Conservation (phyloP, 1,284 basidiomycete species). For the Ustanciosporium gigantosporum region DNA sequence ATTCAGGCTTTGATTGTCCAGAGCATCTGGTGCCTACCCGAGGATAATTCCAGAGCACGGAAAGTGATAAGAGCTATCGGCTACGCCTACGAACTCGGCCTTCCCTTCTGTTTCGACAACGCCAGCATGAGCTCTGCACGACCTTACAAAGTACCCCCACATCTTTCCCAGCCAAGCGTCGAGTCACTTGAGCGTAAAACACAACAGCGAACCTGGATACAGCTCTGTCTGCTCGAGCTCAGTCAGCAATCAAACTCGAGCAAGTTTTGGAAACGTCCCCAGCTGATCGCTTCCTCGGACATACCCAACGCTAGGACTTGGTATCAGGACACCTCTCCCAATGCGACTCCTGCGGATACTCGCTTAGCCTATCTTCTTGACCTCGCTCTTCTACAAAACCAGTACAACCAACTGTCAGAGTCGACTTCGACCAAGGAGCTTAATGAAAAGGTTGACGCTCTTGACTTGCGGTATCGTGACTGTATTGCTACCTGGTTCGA, state of each 20-base stretch:
- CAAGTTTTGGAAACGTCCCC: constrained; percentile 3
- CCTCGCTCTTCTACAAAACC: constrained; percentile 10
- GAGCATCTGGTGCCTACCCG: constrained; percentile 76
- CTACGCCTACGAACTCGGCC: constrained; percentile 60
- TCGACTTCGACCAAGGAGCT: constrained; percentile 1
- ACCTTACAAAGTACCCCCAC: neutral
- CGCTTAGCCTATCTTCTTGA: constrained; percentile 26
- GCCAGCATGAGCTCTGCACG: neutral
- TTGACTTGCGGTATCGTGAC: constrained; percentile 4
- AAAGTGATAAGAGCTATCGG: constrained; percentile 50
- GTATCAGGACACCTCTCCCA: constrained; percentile 15
- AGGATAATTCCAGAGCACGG: constrained; percentile 56
- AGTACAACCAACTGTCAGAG: constrained; percentile 7
- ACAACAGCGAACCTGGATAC: constrained; percentile 36
- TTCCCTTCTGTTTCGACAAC: constrained; percentile 31
- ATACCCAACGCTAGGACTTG: constrained; percentile 13
- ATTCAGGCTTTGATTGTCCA: constrained; percentile 80
- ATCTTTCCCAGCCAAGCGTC: neutral
- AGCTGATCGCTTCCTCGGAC: constrained; percentile 8
- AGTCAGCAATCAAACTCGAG: constrained; percentile 13
- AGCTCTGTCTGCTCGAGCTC: constrained; percentile 25
- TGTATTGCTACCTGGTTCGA: constrained; percentile 17
- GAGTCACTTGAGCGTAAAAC: constrained; percentile 6
- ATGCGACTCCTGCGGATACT: constrained; percentile 16
- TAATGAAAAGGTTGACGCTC: constrained; percentile 3